Evolutionary conservation across 306 rosid genomes (phyloP).

Genomic region (Quercus wislizeni): DNA sequence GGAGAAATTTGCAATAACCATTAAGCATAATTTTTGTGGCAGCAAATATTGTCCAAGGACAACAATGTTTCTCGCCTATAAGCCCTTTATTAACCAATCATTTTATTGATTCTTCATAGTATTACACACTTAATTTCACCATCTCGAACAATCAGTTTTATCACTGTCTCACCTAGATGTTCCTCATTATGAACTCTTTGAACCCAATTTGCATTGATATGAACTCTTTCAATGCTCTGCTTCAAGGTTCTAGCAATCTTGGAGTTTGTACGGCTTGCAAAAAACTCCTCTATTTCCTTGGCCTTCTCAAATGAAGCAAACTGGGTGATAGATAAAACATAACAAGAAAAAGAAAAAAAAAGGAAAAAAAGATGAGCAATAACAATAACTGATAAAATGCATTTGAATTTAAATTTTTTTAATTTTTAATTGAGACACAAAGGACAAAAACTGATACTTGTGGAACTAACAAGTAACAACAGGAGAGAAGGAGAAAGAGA

Average conservation of each 20-base stretch:
- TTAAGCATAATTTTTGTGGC: too few species aligned
- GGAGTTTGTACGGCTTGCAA: conserved; percentile 41
- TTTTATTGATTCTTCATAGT: too few species aligned
- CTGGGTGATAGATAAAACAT: conserved; percentile 32
- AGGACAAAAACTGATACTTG: neutral
- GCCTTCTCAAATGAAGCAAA: conserved; percentile 84
- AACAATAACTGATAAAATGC: neutral
- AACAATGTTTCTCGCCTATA: too few species aligned
- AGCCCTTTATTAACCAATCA: too few species aligned
- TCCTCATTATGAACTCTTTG: conserved; percentile 51
- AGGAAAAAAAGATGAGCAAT: too few species aligned
- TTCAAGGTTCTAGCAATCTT: conserved; percentile 72
- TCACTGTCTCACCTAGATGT: conserved; percentile 7
- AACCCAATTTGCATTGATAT: conserved; percentile 79
- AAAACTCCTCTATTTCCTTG: conserved; percentile 80
- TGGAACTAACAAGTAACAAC: conserved; percentile 2
- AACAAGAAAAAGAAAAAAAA: neutral
- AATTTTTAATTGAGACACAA: neutral
- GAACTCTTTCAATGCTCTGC: conserved; percentile 85
- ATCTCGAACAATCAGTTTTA: too few species aligned
- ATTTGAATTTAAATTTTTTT: neutral
- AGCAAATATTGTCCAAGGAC: too few species aligned
- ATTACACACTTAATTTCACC: too few species aligned
- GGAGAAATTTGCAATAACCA: too few species aligned
- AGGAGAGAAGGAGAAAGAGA: neutral